Evolutionary conservation across 768 basidiomycete species (phyloP).

Genomic region (Floccularia luteovirens): DNA sequence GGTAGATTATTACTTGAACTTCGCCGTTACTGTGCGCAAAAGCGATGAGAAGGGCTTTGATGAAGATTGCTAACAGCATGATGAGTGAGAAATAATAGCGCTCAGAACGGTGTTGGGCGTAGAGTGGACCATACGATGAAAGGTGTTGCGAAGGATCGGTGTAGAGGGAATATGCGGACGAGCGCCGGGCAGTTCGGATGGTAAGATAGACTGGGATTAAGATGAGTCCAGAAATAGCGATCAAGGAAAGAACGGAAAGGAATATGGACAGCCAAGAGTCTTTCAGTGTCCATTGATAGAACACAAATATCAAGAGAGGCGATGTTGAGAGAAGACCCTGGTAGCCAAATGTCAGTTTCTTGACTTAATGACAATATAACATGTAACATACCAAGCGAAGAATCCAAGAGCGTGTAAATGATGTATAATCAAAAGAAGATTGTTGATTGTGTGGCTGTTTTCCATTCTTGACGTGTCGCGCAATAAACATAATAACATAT

Average conservation of each 20-base stretch:
- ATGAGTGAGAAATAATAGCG: slow-evolving; percentile 65
- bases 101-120: slow-evolving; percentile 55
- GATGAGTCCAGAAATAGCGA: slow-evolving; percentile 42
- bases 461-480: slow-evolving; percentile 15
- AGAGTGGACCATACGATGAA: slow-evolving; percentile 46
- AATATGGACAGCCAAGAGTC: slow-evolving; percentile 86
- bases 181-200: slow-evolving; percentile 31
- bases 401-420: slow-evolving; percentile 51
- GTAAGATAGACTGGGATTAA: slow-evolving; percentile 40
- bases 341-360: background rate
- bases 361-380: slow-evolving; percentile 1
- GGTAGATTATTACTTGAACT: slow-evolving; percentile 60
- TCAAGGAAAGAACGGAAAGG: slow-evolving; percentile 64
- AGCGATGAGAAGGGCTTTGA: slow-evolving; percentile 68
- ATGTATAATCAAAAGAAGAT: slow-evolving; percentile 24
- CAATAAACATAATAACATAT: slow-evolving; percentile 32
- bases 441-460: slow-evolving; percentile 4
- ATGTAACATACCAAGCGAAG: slow-evolving; percentile 53
- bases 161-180: slow-evolving; percentile 21
- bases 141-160: slow-evolving; percentile 22
- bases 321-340: slow-evolving; percentile 57
- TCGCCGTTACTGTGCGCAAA: slow-evolving; percentile 53
- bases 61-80: slow-evolving; percentile 47
- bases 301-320: slow-evolving; percentile 69
- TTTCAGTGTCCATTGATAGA: slow-evolving; percentile 87